Percentiles rank a stretch among this genome's conserved stretches.
Evolutionary conservation across 2,329 filamentous ascomycete species (phyloP).

Genomic region (Microcyclospora pomicola): DNA sequence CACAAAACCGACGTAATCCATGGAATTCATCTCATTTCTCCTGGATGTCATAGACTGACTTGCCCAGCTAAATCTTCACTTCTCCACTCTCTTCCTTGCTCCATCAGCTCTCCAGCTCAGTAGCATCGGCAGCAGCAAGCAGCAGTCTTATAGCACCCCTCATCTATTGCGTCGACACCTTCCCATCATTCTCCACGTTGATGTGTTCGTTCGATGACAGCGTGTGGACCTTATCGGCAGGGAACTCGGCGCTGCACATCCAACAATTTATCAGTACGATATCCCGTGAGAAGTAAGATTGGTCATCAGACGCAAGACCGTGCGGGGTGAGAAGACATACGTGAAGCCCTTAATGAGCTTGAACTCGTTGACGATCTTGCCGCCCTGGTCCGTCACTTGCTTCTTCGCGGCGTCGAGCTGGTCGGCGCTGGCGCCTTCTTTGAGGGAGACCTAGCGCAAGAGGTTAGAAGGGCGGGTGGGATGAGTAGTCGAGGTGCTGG

Average conservation of each 20-base stretch:
- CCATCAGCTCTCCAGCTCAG: no score
- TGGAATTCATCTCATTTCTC: no score
- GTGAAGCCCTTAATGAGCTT: constrained; percentile 82
- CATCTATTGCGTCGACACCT: constrained; percentile 54
- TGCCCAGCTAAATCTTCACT: no score
- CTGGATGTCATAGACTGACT: no score
- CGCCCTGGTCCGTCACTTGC: constrained; percentile 59
- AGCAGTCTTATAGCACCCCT: no score
- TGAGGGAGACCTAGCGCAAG: constrained; percentile 57
- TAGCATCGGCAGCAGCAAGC: no score
- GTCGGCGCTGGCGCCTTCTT: constrained; percentile 46
- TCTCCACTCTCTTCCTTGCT: no score
- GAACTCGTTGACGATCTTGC: constrained; percentile 73
- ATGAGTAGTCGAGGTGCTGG: no score
- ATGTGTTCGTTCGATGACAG: constrained; percentile 59
- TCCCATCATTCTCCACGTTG: constrained; percentile 62
- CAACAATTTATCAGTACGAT: not conserved
- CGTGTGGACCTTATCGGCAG: constrained; percentile 49
- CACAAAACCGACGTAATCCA: no score
- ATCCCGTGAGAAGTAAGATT: not conserved
- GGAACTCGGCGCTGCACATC: constrained; percentile 56
- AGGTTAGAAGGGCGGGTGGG: no score
- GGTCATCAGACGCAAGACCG: not conserved
- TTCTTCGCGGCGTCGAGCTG: constrained; percentile 53
- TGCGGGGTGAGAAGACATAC: constrained; percentile 40